Base-by-base conservation (phyloP, 352 stramenopile species). In the Globisporangium spiculum region DNA sequence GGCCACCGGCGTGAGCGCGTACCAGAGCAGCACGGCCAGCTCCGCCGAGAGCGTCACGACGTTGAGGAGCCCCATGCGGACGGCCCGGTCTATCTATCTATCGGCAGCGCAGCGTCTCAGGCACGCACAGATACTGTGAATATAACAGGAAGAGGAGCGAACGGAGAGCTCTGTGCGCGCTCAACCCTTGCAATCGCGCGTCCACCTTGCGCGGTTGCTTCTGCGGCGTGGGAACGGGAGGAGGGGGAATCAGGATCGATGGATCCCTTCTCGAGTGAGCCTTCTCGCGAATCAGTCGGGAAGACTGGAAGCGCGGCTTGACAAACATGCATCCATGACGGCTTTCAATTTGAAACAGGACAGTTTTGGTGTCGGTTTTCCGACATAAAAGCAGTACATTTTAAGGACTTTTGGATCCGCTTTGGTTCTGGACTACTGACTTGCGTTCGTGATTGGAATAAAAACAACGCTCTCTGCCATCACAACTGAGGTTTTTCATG, bases 21-120 rank as follows among this genome's bases (percentile, higher is more conserved):
- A 93, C 79, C 81, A 90, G 41, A 68, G 71, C 16, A 91, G 68
- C 56, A 92, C 79, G 9, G 80, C 76, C 58, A 73, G 63, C 72
- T 93, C 85, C 26, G 77, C 71, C 30, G 75, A 67, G 53, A 91
- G 79, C 60, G 85, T 78, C 24, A 91, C 56, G 44, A 87, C 58
- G 72, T 90, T 91, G 68, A 89, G 87, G 22, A 92, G 57, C 27
- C 85, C 85, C 85, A 93, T 93, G 63, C 32, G 38, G 68, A 22
- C 26, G 32, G 20, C n/a, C 18, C 26, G 24, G 24, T 24, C 44
- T 52, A 12, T 30, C 22, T 52, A 10, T 30, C 22, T 38, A 41
- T 22, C 16, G 38, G 24, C 4, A 56, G 50, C n/a, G n/a, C 27
- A 46, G 38, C 38, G 38, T 4, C 5, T 46, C 30, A 32, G 30